Base-by-base conservation (phyloP, 169 alveolate species). In the Plasmodium coatneyi region DNA sequence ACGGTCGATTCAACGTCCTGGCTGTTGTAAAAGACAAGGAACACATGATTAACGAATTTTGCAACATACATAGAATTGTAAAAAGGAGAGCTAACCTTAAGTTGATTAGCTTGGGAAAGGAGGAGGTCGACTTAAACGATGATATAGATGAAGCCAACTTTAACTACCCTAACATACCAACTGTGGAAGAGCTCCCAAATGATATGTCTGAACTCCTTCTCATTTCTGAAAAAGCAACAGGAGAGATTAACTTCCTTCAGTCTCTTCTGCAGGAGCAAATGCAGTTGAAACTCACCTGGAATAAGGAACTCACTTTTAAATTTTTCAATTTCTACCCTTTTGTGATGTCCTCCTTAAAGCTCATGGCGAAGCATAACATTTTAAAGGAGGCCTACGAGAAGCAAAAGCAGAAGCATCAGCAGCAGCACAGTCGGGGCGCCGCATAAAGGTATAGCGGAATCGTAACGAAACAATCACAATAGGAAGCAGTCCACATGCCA, bases 361-460 rank as follows among this genome's bases (percentile, higher is more conserved):
- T 84, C 14, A 72, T 84, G 93, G 93, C 93, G 3, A 84, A 84
- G 46, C 93, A 84, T 25, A 84, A 84, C n/a, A 3, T 84, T 16
- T 49, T 84, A 3, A 84, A 84, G 25, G 86, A 74, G 19, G 32
- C 22, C n/a, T 84, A 84, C 71, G 80, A 84, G 79, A 84, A 84
- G 41, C 81, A 84, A 60, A 84, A 74, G 30, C 34, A n/a, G 28
- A 84, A 74, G 3, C 39, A 32, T 1, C 1, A 32, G 60, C 39
- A 32, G 39, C 1, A 32, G 60, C n/a, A 3, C n/a, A 46, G 56
- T 12, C 56, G 56, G 56, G 56, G 16, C 56, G 3, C n/a, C n/a
- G 56, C 4, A 5, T 46, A 46, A n/a, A 12, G 56, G n/a, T 46
- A 6, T 12, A 12, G 56, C 16, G 56, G 54, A 12, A 12, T 9